phyloP scores from a whole-genome alignment of 139 green algal species.

The Chlamydomonas schloesseri region DNA sequence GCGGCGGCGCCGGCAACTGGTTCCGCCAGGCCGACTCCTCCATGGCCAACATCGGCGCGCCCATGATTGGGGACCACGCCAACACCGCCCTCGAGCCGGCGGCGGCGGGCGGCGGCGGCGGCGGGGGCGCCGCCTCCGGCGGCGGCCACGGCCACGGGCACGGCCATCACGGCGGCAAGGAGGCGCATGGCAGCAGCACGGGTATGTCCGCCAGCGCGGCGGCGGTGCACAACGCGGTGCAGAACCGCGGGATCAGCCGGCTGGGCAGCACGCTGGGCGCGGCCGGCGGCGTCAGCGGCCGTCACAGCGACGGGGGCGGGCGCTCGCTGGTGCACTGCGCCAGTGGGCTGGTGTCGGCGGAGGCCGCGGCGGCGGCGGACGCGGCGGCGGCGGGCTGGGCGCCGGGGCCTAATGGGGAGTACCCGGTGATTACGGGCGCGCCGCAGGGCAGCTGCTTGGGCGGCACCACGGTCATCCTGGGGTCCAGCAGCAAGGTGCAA shows the following conservation, averaged over 20 bases:
- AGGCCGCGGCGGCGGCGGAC: background rate
- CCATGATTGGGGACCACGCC: conserved; percentile 5
- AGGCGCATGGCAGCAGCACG: no score
- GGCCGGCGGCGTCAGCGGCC: no score
- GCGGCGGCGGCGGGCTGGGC: background rate
- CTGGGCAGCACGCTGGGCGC: background rate
- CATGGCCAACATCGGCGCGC: background rate
- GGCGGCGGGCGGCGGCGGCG: background rate
- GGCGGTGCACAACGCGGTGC: no score
- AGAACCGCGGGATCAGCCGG: background rate
- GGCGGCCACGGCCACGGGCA: background rate
- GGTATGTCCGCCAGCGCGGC: no score
- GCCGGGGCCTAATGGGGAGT: background rate
- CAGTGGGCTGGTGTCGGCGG: background rate
- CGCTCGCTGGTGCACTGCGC: background rate
- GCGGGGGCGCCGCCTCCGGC: no score
- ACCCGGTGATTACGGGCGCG: background rate
- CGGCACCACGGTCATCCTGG: background rate
- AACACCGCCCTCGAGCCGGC: no score
- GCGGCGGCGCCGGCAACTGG: conserved; percentile 25
- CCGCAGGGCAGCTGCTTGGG: conserved; percentile 15
- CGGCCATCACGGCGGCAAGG: background rate
- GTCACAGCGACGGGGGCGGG: no score
- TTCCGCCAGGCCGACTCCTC: background rate
- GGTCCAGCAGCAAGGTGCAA: conserved; percentile 29